phyloP scores from a whole-genome alignment of 2,329 filamentous ascomycete genomes.

The Colletotrichum noveboracense region DNA sequence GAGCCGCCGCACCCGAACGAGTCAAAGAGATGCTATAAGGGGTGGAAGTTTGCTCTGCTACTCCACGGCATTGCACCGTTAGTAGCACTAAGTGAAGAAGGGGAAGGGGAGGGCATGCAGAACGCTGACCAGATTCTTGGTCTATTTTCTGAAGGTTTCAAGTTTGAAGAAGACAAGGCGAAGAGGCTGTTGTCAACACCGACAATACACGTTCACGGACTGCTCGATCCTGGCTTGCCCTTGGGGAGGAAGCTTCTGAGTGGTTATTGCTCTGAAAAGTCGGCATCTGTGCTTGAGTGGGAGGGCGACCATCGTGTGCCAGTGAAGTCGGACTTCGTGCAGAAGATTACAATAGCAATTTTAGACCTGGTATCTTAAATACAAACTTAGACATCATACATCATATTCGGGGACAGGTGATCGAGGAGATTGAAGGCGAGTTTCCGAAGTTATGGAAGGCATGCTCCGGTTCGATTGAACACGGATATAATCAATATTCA shows the following conservation, averaged over 20 bases:
- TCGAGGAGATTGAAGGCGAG: background rate
- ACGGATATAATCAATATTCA: background rate
- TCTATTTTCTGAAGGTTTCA: background rate
- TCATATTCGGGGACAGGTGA: background rate
- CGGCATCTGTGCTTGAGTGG: background rate
- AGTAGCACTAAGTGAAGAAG: background rate
- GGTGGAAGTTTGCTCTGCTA: background rate
- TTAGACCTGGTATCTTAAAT: background rate
- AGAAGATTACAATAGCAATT: background rate
- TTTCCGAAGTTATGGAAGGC: background rate
- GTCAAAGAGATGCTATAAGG: background rate
- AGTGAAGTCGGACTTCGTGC: background rate
- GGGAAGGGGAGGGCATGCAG: background rate
- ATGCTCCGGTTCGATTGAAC: background rate
- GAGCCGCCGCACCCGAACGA: background rate
- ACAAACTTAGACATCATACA: background rate
- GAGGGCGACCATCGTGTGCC: background rate
- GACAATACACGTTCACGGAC: background rate
- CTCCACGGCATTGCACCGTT: background rate
- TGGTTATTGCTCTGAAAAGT: background rate
- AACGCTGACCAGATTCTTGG: background rate
- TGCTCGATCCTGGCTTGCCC: background rate
- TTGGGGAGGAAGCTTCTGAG: background rate
- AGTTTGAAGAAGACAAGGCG: background rate
- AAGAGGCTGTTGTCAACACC: background rate